A percentile compares a stretch with the other conserved stretches of the same genome.
phyloP scores from a whole-genome alignment of 2,329 filamentous ascomycete species.

The Paraphaeosphaeria minitans region DNA sequence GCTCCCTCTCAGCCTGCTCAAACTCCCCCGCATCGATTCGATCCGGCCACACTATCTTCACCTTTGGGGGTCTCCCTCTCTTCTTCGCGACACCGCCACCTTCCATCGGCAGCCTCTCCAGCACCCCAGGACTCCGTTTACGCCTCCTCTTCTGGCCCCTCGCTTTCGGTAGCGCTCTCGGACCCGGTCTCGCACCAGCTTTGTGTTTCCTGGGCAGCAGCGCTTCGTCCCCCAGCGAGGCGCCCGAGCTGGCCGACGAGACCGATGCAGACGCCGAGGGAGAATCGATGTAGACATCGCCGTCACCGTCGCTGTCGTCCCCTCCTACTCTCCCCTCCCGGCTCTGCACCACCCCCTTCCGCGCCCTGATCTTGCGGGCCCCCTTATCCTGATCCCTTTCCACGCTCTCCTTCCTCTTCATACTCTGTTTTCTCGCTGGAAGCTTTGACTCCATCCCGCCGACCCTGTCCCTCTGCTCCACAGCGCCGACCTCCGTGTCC shows the following conservation, averaged over 20 bases:
- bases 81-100: background rate
- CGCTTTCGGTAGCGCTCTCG: background rate
- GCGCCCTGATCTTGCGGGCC: background rate
- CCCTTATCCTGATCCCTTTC: too few species aligned
- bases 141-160: background rate
- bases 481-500: conserved; percentile 1
- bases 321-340: too few species aligned
- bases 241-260: background rate
- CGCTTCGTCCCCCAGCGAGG: too few species aligned
- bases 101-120: background rate
- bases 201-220: background rate
- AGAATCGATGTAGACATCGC: background rate
- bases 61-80: background rate
- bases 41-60: conserved; percentile 4
- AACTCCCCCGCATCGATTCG: conserved; percentile 1
- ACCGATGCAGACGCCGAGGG: background rate
- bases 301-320: background rate
- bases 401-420: background rate
- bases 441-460: background rate
- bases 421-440: background rate
- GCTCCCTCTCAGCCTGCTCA: background rate
- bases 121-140: background rate
- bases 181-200: background rate
- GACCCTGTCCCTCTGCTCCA: background rate
- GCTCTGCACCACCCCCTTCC: background rate